These are phyloP conservation scores for Colletotrichum coccodes DNA, from an alignment of 2,329 filamentous ascomycete genomes.

Conservation along the genomic window DNA sequence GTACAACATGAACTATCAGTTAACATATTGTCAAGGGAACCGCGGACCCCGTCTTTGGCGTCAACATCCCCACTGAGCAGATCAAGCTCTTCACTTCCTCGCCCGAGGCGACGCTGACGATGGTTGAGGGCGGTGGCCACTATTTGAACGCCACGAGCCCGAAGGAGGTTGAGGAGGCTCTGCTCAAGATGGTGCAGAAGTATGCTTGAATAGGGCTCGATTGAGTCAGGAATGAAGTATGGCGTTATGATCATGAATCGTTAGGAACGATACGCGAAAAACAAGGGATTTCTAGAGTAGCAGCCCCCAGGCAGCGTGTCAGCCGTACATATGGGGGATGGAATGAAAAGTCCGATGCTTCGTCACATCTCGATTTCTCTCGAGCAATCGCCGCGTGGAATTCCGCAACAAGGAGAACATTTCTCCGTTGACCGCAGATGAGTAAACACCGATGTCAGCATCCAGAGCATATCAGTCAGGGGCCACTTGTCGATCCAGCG, in stretches of 20 bases:
- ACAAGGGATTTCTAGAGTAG: background rate
- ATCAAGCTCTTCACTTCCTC: constrained; percentile 61
- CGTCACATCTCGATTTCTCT: background rate
- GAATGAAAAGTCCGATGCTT: background rate
- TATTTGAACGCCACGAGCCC: constrained; percentile 61
- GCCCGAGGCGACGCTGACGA: constrained; percentile 52
- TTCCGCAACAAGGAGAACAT: background rate
- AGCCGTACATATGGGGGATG: background rate
- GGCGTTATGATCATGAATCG: constrained; percentile 21
- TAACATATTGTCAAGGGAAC: constrained; percentile 48
- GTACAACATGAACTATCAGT: background rate
- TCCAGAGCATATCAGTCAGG: background rate
- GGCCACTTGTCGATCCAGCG: constrained; percentile 2
- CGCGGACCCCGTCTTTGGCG: constrained; percentile 55
- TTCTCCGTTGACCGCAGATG: background rate
- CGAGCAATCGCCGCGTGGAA: background rate
- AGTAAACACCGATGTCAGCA: background rate
- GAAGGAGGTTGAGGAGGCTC: constrained; percentile 53
- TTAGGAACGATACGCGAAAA: background rate
- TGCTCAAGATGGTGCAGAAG: constrained; percentile 54
- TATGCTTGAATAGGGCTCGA: constrained; percentile 36
- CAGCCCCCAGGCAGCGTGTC: background rate
- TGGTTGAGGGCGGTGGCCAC: constrained; percentile 57
- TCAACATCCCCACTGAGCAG: constrained; percentile 53
- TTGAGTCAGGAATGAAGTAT: background rate